Conservation (phyloP, 768 basidiomycete species). For the Lactifluus subvellereus region DNA sequence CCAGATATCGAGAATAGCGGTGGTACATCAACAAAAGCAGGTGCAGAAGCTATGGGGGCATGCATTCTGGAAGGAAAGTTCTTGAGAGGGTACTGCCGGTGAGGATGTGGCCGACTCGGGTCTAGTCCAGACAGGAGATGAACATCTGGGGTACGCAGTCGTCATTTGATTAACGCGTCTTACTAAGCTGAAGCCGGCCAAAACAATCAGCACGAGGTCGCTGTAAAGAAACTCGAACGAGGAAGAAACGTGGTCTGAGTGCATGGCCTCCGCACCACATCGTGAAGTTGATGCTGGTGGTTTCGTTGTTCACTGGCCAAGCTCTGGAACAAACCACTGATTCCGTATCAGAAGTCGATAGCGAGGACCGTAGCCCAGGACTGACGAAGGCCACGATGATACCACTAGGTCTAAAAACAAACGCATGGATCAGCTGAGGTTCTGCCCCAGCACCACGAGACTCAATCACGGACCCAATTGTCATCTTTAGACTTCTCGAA, state of each 20-base stretch:
- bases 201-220: neutral
- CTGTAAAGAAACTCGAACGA: neutral
- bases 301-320: neutral
- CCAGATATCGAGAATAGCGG: neutral
- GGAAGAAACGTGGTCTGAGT: neutral
- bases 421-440: constrained; percentile 6
- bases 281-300: neutral
- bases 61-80: neutral
- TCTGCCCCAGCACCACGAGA: neutral
- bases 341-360: neutral
- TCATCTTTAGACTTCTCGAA: neutral
- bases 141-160: neutral
- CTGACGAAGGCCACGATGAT: neutral
- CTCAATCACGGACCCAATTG: neutral
- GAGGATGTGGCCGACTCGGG: neutral
- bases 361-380: neutral
- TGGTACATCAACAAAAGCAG: neutral
- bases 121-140: neutral
- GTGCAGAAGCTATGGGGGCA: neutral
- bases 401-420: neutral
- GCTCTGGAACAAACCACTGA: neutral
- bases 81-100: neutral
- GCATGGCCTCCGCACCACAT: neutral
- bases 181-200: neutral
- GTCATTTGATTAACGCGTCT: neutral